phyloP scores from a whole-genome alignment of 2,329 filamentous ascomycete species.

The Sordariomycetes sp. region DNA sequence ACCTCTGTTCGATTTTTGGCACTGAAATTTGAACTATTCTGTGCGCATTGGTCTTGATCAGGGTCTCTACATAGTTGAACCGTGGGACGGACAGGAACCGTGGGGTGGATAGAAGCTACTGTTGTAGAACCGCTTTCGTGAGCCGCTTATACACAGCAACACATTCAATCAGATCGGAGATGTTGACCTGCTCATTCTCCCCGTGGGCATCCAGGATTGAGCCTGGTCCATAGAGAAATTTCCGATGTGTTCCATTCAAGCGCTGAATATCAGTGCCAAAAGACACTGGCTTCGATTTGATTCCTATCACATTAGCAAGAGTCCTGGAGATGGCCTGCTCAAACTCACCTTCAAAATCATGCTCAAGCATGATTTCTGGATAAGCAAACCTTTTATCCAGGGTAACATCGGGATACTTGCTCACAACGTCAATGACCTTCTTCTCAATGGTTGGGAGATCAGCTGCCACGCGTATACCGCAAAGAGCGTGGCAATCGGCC shows the following conservation, averaged over 20 bases:
- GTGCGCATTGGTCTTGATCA: too few relatives aligned
- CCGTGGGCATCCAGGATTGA: slow-evolving; percentile 11
- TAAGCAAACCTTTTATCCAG: slow-evolving; percentile 7
- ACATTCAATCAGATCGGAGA: slow-evolving; percentile 8
- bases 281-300: slow-evolving; percentile 7
- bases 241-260: slow-evolving; percentile 8
- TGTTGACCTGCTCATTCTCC: slow-evolving; percentile 8
- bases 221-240: slow-evolving; percentile 10
- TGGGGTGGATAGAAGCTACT: not conserved
- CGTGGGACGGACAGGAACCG: too few relatives aligned
- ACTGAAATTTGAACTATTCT: too few relatives aligned
- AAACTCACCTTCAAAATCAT: slow-evolving; percentile 6
- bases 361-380: slow-evolving; percentile 7
- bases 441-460: slow-evolving; percentile 5
- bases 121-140: not conserved
- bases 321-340: not conserved
- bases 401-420: slow-evolving; percentile 5
- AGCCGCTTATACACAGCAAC: slow-evolving; percentile 9
- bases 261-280: slow-evolving; percentile 11
- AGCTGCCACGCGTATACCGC: slow-evolving; percentile 6
- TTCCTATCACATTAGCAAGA: slow-evolving; percentile 1
- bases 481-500: slow-evolving; percentile 6
- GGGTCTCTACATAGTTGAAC: too few relatives aligned
- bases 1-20: too few relatives aligned
- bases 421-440: slow-evolving; percentile 3